Conservation (phyloP, 257 asterid genomes). For the Ophiorrhiza pumila region DNA sequence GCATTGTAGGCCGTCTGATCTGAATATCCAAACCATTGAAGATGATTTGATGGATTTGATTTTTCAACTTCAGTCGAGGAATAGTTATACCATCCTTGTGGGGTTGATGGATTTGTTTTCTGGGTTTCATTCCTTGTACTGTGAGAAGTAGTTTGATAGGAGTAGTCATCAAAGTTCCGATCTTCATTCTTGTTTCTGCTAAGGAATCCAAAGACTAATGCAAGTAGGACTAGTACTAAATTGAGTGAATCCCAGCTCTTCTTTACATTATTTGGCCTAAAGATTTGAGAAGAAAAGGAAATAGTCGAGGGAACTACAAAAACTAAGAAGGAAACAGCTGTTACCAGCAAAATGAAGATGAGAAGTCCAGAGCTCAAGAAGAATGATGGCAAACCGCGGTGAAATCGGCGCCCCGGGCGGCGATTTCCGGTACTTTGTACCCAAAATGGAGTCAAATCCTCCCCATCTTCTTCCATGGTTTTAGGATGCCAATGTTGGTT, state of each 20-base stretch:
- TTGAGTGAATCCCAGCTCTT: slow-evolving; percentile 90
- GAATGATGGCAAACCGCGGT: slow-evolving; percentile 42
- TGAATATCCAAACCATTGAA: slow-evolving; percentile 22
- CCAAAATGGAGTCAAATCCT: slow-evolving; percentile 73
- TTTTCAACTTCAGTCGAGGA: slow-evolving; percentile 18
- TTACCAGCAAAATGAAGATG: slow-evolving; percentile 47
- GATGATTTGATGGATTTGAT: slow-evolving; percentile 17
- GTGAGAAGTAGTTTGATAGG: slow-evolving; percentile 29
- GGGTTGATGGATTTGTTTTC: slow-evolving; percentile 38
- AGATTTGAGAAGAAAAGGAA: slow-evolving; percentile 46
- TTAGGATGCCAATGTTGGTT: slow-evolving; percentile 12
- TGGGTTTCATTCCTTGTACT: slow-evolving; percentile 21
- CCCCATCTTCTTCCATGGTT: slow-evolving; percentile 58
- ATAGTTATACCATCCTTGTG: slow-evolving; percentile 34
- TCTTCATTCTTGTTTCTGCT: slow-evolving; percentile 63
- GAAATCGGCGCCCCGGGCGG: slow-evolving; percentile 57
- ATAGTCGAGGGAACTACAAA: slow-evolving; percentile 55
- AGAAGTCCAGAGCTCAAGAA: slow-evolving; percentile 69
- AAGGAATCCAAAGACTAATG: slow-evolving; percentile 72
- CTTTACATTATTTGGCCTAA: slow-evolving; percentile 66
- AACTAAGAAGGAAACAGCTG: slow-evolving; percentile 51
- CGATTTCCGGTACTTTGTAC: slow-evolving; percentile 44
- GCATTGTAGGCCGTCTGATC: slow-evolving; percentile 17
- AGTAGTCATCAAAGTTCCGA: slow-evolving; percentile 30
- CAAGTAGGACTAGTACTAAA: slow-evolving; percentile 59